These are phyloP conservation scores for Saitoella complicata DNA, from an alignment of 805 yeast genomes.

Conservation along the genomic window DNA sequence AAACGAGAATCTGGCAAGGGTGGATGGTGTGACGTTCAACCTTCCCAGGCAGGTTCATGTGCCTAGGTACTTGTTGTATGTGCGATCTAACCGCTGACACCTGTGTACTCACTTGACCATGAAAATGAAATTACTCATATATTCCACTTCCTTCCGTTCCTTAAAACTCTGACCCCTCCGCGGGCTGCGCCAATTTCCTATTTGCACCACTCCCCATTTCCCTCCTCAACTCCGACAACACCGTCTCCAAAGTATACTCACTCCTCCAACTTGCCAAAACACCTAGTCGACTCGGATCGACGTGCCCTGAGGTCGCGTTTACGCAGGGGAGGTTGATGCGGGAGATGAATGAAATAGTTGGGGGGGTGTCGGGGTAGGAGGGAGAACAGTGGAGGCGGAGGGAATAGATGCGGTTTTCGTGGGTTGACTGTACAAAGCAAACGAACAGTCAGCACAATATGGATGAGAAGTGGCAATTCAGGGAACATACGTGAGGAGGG, in stretches of 20 bases:
- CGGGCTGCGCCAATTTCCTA: slow-evolving; percentile 77
- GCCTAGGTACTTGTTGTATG: too few relatives aligned
- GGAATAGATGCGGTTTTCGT: slow-evolving; percentile 86
- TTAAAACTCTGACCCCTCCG: slow-evolving; percentile 41
- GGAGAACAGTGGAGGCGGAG: slow-evolving; percentile 68
- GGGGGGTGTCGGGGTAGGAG: slow-evolving; percentile 79
- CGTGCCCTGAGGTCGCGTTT: slow-evolving; percentile 40
- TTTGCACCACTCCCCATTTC: slow-evolving; percentile 76
- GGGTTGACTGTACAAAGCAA: slow-evolving; percentile 25
- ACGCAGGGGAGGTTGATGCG: slow-evolving; percentile 87
- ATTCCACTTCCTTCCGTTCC: too few relatives aligned
- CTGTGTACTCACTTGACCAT: too few relatives aligned
- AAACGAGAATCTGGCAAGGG: too few relatives aligned
- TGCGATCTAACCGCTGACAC: too few relatives aligned
- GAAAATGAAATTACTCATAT: too few relatives aligned
- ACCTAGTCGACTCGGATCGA: slow-evolving; percentile 36
- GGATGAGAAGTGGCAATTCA: slow-evolving; percentile 10
- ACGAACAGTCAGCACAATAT: background rate
- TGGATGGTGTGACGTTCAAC: too few relatives aligned
- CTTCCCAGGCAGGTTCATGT: too few relatives aligned
- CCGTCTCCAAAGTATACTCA: slow-evolving; percentile 83
- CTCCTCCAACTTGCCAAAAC: slow-evolving; percentile 75
- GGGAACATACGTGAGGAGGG: slow-evolving; percentile 52
- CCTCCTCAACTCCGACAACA: slow-evolving; percentile 72
- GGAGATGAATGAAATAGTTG: slow-evolving; percentile 61